phyloP scores from a whole-genome alignment of 768 basidiomycete species.

The Leccinum imitatum region DNA sequence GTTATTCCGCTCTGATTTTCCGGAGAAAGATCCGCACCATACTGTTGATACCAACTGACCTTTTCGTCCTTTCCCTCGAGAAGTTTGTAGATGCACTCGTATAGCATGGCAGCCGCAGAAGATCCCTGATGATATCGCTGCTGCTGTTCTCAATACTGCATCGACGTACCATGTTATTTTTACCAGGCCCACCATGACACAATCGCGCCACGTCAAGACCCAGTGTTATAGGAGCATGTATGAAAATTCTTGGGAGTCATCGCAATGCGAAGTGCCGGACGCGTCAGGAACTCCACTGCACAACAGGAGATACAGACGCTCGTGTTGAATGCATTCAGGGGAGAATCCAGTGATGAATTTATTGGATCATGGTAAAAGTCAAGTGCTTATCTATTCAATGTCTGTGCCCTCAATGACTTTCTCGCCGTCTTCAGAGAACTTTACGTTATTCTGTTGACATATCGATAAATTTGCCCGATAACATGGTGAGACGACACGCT shows the following conservation, averaged over 20 bases:
- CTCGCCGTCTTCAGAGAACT: conserved; percentile 79
- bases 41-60: neutral
- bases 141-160: neutral
- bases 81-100: neutral
- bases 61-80: neutral
- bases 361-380: no score
- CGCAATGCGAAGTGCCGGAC: no score
- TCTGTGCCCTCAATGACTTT: conserved; percentile 55
- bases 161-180: no score
- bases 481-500: conserved; percentile 4
- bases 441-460: conserved; percentile 60
- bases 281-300: no score
- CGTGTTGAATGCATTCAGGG: neutral
- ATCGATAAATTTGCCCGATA: neutral
- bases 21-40: neutral
- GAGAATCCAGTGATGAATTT: neutral
- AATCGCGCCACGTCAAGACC: no score
- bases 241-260: no score
- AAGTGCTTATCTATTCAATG: conserved; percentile 10
- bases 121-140: neutral
- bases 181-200: no score
- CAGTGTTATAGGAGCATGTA: no score
- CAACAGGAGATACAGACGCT: no score
- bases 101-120: neutral
- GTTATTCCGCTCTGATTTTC: neutral